phyloP scores from a whole-genome alignment of 805 yeast species.

The Candida endomychidarum region DNA sequence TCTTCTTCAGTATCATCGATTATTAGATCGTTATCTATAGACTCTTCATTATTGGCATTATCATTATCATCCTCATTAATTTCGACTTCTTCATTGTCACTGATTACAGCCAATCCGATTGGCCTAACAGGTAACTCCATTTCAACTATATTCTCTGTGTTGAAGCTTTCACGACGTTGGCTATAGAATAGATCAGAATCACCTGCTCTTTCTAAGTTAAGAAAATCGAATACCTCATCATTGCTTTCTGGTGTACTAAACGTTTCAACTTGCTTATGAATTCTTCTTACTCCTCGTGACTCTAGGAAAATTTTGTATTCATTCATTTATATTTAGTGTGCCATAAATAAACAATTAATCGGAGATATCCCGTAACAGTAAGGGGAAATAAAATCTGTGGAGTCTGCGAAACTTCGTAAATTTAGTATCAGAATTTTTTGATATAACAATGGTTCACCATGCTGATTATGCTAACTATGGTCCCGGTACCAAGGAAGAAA shows the following conservation, averaged over 20 bases:
- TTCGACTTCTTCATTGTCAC: background rate
- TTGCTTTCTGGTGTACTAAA: constrained; percentile 5
- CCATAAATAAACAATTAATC: too few relatives aligned
- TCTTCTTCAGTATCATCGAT: constrained; percentile 1
- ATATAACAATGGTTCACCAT: constrained; percentile 45
- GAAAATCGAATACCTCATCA: constrained; percentile 19
- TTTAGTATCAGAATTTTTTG: too few relatives aligned
- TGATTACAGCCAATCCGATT: background rate
- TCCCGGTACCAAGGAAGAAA: constrained; percentile 45
- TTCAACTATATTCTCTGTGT: constrained; percentile 3
- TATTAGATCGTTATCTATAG: background rate
- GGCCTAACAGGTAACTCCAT: background rate
- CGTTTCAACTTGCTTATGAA: constrained; percentile 2
- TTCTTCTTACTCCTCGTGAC: constrained; percentile 12
- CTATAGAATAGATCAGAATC: constrained; percentile 27
- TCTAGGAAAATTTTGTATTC: constrained; percentile 11
- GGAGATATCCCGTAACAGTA: too few relatives aligned
- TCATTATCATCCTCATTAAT: constrained; percentile 4
- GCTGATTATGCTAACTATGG: constrained; percentile 70
- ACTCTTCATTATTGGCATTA: background rate
- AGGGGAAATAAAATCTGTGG: too few relatives aligned
- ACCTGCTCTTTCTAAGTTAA: constrained; percentile 19
- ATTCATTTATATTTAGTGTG: too few relatives aligned
- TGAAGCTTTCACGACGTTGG: constrained; percentile 22
- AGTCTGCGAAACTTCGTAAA: too few relatives aligned